phyloP scores from a whole-genome alignment of 257 asterid species.

The Lantana camara region DNA sequence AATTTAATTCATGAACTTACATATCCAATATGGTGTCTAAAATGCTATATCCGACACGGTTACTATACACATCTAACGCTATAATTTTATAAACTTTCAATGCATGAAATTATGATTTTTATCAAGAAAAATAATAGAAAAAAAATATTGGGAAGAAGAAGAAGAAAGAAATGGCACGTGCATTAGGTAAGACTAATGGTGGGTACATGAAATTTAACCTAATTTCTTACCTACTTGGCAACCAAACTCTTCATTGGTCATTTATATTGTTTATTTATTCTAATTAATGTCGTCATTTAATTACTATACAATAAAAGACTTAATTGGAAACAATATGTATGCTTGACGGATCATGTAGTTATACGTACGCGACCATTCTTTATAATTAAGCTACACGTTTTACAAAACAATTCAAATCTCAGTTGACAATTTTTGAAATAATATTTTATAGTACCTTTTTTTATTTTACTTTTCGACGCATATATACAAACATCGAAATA shows the following conservation, averaged over 20 bases:
- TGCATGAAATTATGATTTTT: no score
- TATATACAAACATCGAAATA: no score
- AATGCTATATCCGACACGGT: no score
- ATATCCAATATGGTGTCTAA: no score
- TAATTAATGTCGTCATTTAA: background rate
- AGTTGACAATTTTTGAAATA: background rate
- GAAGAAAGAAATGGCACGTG: background rate
- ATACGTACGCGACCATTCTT: conserved; percentile 14
- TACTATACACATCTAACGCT: no score
- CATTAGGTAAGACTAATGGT: conserved; percentile 10
- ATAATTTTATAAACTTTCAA: no score
- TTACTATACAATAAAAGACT: background rate
- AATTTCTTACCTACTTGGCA: background rate
- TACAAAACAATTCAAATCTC: background rate
- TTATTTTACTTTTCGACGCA: no score
- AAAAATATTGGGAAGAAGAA: no score
- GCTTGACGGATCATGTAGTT: background rate
- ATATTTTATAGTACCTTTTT: background rate
- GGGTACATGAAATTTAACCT: background rate
- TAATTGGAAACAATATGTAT: no score
- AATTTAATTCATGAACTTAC: no score
- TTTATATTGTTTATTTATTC: background rate
- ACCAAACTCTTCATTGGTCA: background rate
- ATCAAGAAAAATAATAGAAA: background rate
- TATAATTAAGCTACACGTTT: conserved; percentile 24